Evolutionary conservation across 2,329 filamentous ascomycete genomes (phyloP), one percentile per base, ranked within the genome.

Genomic region (Coleophoma crateriformis): DNA sequence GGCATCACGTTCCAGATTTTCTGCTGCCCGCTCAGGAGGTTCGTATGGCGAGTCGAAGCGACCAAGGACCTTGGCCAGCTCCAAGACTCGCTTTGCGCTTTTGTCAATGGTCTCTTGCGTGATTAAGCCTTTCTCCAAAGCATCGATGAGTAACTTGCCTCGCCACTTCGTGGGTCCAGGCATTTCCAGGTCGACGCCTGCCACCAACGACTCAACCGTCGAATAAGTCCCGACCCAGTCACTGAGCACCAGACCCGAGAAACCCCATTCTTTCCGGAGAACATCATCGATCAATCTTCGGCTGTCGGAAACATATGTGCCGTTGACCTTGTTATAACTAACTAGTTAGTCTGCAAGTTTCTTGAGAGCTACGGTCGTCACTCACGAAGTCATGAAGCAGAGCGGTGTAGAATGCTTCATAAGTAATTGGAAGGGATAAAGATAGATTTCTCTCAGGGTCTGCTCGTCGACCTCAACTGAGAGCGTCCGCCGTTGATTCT

Each of bases 111-210:
- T n/a, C 10, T 45, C 14, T 15, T 38, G 15, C n/a, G 19, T 15
- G 17, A 55, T 17, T 2, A 22, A 12, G 19, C 42, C 42, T 7
- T 47, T 27, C 7, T 50, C 40, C 15, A 51, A 17, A 4, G 38
- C 50, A 4, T 56, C 40, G 8, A 58, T 15, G 13, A 60, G 47
- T 14, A 46, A 19, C 7, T 41, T 12, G 6, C 55, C 54, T 7
- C 58, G 52, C n/a, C 53, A 55, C 7, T 54, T 50, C 2, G 61
- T 54, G 12, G 62, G 62, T 8, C 65, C 64, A 7, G 64, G 64
- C 63, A 67, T 67, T 50, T 68, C 64, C 7, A 68, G 52, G 50
- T 67, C 64, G 17, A 64, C 56, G 19, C 64, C 63, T 15, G 65
- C 63, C 37, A 63, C 53, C 14, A 62, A n/a, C 5, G 50, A 45